These are phyloP conservation scores for Pythium rhizo-oryzae DNA, from an alignment of 352 stramenopile species.

Conservation along the genomic window DNA sequence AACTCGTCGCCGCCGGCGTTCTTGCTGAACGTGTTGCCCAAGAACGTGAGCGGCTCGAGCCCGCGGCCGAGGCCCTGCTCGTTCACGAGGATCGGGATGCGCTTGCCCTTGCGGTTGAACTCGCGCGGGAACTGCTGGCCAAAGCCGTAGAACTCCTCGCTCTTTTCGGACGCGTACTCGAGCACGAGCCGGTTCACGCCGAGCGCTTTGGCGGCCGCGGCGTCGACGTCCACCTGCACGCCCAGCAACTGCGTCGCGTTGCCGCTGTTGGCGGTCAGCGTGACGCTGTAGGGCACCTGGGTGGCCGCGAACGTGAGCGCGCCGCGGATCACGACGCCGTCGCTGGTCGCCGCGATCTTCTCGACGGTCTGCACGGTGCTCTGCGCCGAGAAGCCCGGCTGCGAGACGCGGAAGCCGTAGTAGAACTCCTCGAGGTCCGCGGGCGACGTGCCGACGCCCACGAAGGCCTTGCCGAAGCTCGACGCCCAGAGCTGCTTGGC, in stretches of 20 bases:
- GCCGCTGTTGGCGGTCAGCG: neutral
- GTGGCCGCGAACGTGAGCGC: neutral
- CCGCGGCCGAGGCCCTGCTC: conserved; percentile 15
- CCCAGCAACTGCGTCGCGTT: conserved; percentile 13
- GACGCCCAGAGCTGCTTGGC: conserved; percentile 17
- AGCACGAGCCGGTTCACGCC: conserved; percentile 22
- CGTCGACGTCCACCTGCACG: conserved; percentile 5
- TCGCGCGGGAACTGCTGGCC: conserved; percentile 17
- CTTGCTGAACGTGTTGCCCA: conserved; percentile 14
- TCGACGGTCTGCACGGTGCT: conserved; percentile 18
- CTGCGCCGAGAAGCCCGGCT: conserved; percentile 12
- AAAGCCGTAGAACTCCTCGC: conserved; percentile 24
- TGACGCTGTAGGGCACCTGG: neutral
- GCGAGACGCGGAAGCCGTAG: conserved; percentile 13
- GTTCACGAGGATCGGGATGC: conserved; percentile 22
- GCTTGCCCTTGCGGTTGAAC: conserved; percentile 18
- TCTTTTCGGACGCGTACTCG: conserved; percentile 14
- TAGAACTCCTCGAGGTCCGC: conserved; percentile 10
- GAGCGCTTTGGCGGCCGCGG: neutral
- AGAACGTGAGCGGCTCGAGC: conserved; percentile 9
- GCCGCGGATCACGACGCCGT: conserved; percentile 15
- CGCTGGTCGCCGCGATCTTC: neutral
- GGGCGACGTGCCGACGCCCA: conserved; percentile 14
- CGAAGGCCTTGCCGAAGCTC: conserved; percentile 11
- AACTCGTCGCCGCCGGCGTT: conserved; percentile 15